A percentile compares a stretch with the other conserved stretches of the same genome.
Evolutionary conservation across 176 grass and related monocot genomes (phyloP).

Genomic region (Cenchrus fungigraminus): DNA sequence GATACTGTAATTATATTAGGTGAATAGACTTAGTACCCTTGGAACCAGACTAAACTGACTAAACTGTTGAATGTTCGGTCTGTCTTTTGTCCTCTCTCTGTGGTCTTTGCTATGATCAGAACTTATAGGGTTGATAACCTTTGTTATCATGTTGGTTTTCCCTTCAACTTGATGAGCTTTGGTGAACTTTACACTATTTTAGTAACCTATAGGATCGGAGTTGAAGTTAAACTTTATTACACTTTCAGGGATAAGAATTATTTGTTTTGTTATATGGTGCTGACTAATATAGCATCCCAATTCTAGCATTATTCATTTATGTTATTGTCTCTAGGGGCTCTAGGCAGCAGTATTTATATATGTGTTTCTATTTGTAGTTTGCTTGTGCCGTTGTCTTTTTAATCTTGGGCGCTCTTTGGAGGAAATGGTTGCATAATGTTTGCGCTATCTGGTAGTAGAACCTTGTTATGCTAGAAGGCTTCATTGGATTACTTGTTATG

Average conservation of each 20-base stretch:
- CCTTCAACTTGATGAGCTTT: not conserved
- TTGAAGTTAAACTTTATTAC: not conserved
- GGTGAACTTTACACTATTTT: not conserved
- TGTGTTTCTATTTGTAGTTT: no score
- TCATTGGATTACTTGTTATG: no score
- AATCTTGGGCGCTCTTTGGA: not conserved
- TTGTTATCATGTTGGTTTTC: not conserved
- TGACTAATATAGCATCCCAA: no score
- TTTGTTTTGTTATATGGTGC: no score
- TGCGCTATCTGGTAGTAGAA: no score
- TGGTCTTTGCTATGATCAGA: not conserved
- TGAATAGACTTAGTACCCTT: not conserved
- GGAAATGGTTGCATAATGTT: not conserved
- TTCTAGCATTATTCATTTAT: no score
- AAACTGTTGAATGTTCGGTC: not conserved
- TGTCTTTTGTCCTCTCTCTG: not conserved
- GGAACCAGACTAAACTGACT: not conserved
- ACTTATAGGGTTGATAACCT: not conserved
- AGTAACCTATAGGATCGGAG: not conserved
- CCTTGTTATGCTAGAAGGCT: no score
- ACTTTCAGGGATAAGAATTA: not conserved
- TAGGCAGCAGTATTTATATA: no score
- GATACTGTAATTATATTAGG: not conserved
- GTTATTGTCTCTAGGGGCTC: no score
- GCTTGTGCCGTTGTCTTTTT: no score